Evolutionary conservation across 2,329 filamentous ascomycete genomes (phyloP), one percentile per base, ranked within the genome.

Genomic region (Nemania sp.): DNA sequence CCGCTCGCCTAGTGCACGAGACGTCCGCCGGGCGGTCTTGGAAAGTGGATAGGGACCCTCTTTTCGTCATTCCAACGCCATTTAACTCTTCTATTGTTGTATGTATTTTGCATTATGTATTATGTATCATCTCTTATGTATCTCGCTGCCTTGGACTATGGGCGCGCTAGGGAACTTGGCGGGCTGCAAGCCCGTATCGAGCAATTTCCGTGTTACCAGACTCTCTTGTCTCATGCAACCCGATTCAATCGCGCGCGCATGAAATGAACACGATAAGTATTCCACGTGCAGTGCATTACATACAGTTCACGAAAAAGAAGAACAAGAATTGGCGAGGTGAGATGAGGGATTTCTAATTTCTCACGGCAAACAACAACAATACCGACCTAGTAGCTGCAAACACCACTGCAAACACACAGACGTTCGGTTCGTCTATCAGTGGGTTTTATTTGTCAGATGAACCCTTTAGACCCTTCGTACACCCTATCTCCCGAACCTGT

Each of bases 31-130:
- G 51, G 13, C 24, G 13, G 26, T 58, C 57, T 60, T 68, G 59
- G 62, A 61, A 68, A 60, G 63, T 66, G 65, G 68, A 54, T 68
- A 68, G 47, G 59, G 53, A 41, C 68, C 65, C 7, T 57, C 51
- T 64, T 67, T 64, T 61, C 32, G 32, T 60, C 49, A 45, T 64
- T 41, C 53, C 43, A 35, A 55, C 18, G 52, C 20, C 51, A 38
- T 47, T n/a, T n/a, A n/a, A n/a, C n/a, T n/a, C n/a, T n/a, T n/a
- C n/a, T n/a, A n/a, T n/a, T n/a, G n/a, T n/a, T n/a, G n/a, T n/a
- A 35, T 20, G 18, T 22, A 32, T n/a, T n/a, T n/a, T n/a, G 20
- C 24, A 43, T 45, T 26, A n/a, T 41, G 53, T 61, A 51, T 29
- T 8, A 7, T 35, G 11, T 35, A 35, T 35, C 32, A 35, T 35